Evolutionary conservation across 768 basidiomycete species (phyloP).

Genomic region (Kwoniella sp.): DNA sequence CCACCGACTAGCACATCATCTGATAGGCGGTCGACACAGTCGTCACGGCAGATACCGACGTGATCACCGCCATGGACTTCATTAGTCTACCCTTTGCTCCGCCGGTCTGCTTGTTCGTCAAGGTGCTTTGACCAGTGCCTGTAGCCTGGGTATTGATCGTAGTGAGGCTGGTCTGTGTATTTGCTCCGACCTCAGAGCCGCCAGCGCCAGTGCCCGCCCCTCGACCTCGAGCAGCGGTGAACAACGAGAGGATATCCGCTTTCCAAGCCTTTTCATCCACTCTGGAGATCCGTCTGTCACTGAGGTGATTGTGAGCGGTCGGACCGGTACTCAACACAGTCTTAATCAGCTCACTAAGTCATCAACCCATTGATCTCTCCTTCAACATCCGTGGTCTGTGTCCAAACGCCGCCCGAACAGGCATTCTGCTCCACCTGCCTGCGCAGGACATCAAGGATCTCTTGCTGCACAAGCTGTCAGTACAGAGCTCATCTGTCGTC

Average conservation of each 20-base stretch:
- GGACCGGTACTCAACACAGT: not conserved
- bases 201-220: not conserved
- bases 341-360: slow-evolving; percentile 18
- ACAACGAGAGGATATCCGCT: slow-evolving; percentile 16
- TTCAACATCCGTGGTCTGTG: slow-evolving; percentile 29
- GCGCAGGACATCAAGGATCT: slow-evolving; percentile 1
- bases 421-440: slow-evolving; percentile 8
- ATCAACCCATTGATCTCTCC: slow-evolving; percentile 28
- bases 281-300: slow-evolving; percentile 17
- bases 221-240: slow-evolving; percentile 5
- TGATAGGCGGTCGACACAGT: too few relatives aligned
- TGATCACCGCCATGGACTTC: too few relatives aligned
- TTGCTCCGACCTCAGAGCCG: too few relatives aligned
- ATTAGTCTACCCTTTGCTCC: too few relatives aligned
- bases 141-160: too few relatives aligned
- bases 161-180: too few relatives aligned
- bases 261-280: slow-evolving; percentile 12
- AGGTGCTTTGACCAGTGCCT: too few relatives aligned
- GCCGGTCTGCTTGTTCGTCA: too few relatives aligned
- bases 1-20: too few relatives aligned
- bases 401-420: slow-evolving; percentile 28
- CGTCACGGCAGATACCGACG: too few relatives aligned
- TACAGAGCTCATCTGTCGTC: not conserved
- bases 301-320: not conserved
- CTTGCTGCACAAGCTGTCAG: slow-evolving; percentile 1